A percentile compares a stretch with the other conserved stretches of the same genome.
Conservation (phyloP, 2,329 filamentous ascomycete genomes). For the Orbilia blumenaviensis region DNA sequence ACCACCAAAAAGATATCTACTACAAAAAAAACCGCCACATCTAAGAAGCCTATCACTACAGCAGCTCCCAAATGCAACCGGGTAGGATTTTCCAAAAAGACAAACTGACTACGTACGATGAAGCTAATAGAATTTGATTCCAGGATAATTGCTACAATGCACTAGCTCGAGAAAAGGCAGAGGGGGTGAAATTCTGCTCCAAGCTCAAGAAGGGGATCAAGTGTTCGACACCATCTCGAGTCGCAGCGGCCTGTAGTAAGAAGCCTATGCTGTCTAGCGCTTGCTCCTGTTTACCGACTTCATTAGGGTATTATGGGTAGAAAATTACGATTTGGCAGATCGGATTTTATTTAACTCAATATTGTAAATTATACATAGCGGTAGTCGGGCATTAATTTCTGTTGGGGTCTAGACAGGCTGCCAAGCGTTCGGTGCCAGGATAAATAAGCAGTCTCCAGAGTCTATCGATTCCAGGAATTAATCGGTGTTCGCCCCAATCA, state of each 20-base stretch:
- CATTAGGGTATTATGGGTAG: too few relatives aligned
- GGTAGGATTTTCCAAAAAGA: not conserved
- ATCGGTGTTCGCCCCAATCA: too few relatives aligned
- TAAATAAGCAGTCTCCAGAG: too few relatives aligned
- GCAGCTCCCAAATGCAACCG: not conserved
- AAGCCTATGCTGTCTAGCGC: not conserved
- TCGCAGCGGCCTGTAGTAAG: not conserved
- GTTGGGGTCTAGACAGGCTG: too few relatives aligned
- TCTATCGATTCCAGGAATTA: too few relatives aligned
- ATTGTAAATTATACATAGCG: too few relatives aligned
- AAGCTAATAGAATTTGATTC: not conserved
- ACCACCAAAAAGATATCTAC: not conserved
- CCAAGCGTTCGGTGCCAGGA: too few relatives aligned
- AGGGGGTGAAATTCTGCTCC: not conserved
- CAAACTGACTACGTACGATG: not conserved
- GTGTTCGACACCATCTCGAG: not conserved
- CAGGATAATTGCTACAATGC: not conserved
- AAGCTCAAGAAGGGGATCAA: not conserved
- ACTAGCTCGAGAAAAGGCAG: not conserved
- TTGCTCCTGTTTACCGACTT: not conserved
- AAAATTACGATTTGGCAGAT: too few relatives aligned
- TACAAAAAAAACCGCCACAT: too few relatives aligned
- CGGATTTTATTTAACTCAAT: too few relatives aligned
- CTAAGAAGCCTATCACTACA: not conserved
- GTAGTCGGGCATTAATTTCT: too few relatives aligned